A percentile compares a stretch with the other conserved stretches of the same genome.
Conservation (phyloP, 176 grass and related monocot genomes). For the Musa itinerans region DNA sequence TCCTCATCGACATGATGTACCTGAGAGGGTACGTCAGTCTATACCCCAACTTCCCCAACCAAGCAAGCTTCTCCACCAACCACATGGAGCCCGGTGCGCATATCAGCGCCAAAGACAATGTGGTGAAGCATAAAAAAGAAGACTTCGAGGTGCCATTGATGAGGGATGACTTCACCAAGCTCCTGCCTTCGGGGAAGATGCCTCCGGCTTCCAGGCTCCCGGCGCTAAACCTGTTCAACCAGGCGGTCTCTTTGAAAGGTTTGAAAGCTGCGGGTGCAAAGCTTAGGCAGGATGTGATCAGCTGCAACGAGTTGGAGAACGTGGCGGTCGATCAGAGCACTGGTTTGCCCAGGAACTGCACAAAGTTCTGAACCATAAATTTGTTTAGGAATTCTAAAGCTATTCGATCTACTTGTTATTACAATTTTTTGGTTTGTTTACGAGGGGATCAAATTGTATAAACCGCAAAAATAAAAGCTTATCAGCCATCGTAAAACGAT, state of each 20-base stretch:
- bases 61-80: conserved; percentile 94
- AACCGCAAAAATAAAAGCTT: background rate
- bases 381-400: background rate
- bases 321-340: conserved; percentile 61
- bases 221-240: conserved; percentile 90
- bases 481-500: too few species aligned
- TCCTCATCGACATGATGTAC: conserved; percentile 99
- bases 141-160: conserved; percentile 91
- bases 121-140: conserved; percentile 43
- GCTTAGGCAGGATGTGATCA: conserved; percentile 68
- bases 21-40: conserved; percentile 74
- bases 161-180: conserved; percentile 54
- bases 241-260: conserved; percentile 68
- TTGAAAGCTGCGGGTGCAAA: conserved; percentile 92
- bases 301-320: conserved; percentile 22
- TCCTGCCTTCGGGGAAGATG: conserved; percentile 69
- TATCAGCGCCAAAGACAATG: conserved; percentile 88
- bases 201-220: conserved; percentile 83
- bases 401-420: background rate
- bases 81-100: conserved; percentile 98
- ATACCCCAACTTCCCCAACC: conserved; percentile 85
- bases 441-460: background rate
- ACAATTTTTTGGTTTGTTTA: conserved; percentile 4
- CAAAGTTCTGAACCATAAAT: conserved; percentile 32
- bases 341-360: conserved; percentile 67